These are phyloP conservation scores for Globisporangium camurandrum DNA, from an alignment of 352 stramenopile species.

Conservation along the genomic window DNA sequence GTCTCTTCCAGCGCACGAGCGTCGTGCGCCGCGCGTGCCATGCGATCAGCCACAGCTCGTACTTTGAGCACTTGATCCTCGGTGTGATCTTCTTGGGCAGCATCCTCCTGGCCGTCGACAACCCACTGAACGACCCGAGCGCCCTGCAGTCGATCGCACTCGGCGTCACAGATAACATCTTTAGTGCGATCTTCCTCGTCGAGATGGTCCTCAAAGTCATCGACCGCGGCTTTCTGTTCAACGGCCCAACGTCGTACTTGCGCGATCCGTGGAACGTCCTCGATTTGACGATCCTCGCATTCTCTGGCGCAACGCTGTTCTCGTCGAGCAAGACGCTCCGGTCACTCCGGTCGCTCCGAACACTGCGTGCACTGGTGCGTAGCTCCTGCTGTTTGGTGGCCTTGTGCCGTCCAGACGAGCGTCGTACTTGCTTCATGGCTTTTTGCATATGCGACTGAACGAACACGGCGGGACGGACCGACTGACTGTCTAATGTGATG, in stretches of 20 bases:
- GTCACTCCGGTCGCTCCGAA: constrained; percentile 52
- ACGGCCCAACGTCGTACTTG: constrained; percentile 51
- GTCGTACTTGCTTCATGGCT: no score
- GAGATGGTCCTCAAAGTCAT: constrained; percentile 80
- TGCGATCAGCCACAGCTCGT: constrained; percentile 20
- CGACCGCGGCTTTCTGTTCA: constrained; percentile 48
- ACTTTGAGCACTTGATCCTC: constrained; percentile 61
- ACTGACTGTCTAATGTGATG: no score
- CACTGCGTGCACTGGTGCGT: constrained; percentile 57
- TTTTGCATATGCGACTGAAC: no score
- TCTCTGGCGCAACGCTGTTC: constrained; percentile 34
- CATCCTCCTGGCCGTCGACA: constrained; percentile 54
- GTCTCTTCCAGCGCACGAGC: constrained; percentile 20
- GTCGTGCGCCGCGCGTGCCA: constrained; percentile 13
- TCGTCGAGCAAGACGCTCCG: constrained; percentile 32
- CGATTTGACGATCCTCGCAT: constrained; percentile 57
- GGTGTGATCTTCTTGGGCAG: constrained; percentile 57
- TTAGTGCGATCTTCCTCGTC: constrained; percentile 50
- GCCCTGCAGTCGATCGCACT: constrained; percentile 21
- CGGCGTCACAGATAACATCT: constrained; percentile 31
- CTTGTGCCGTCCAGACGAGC: no score
- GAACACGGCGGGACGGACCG: no score
- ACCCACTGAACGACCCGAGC: constrained; percentile 42
- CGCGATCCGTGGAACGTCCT: constrained; percentile 70
- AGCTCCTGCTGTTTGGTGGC: no score